Evolutionary conservation across 2,329 filamentous ascomycete genomes (phyloP).

Genomic region (Apiospora rasikravindrae): DNA sequence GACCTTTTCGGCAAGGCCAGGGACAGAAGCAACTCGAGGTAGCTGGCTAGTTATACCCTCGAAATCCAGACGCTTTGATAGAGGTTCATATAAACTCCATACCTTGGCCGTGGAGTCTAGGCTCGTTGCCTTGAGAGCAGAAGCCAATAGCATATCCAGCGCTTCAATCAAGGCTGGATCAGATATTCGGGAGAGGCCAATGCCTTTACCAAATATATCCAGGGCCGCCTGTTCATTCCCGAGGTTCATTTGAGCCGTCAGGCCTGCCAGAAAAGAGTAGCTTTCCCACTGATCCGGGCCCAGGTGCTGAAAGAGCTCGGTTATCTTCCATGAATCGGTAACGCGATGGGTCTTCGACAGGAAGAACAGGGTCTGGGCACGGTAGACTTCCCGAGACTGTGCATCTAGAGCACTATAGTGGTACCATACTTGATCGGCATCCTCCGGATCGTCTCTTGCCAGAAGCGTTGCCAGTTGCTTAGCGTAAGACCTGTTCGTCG

Average conservation of each 20-base stretch:
- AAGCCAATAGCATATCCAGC: constrained; percentile 50
- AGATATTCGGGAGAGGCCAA: constrained; percentile 34
- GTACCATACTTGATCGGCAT: constrained; percentile 49
- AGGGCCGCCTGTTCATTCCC: constrained; percentile 46
- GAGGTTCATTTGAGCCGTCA: constrained; percentile 49
- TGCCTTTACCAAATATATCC: constrained; percentile 44
- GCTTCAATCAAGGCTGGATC: constrained; percentile 42
- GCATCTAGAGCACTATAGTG: constrained; percentile 46
- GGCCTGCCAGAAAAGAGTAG: constrained; percentile 44
- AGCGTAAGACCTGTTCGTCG: neutral
- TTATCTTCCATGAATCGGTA: constrained; percentile 51
- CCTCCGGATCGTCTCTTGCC: constrained; percentile 25
- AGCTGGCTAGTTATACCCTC: constrained; percentile 33
- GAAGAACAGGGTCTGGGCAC: constrained; percentile 46
- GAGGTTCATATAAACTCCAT: constrained; percentile 35
- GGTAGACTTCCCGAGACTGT: constrained; percentile 32
- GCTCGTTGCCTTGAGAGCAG: constrained; percentile 40
- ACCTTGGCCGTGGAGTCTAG: constrained; percentile 28
- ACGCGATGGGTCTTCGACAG: constrained; percentile 49
- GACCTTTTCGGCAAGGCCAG: constrained; percentile 34
- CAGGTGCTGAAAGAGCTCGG: constrained; percentile 49
- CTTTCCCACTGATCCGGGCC: constrained; percentile 46
- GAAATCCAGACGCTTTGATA: constrained; percentile 34
- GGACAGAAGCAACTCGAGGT: constrained; percentile 30
- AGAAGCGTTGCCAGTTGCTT: constrained; percentile 21